These are phyloP conservation scores for Medicago ruthenica DNA, from an alignment of 306 rosid genomes.

Conservation along the genomic window DNA sequence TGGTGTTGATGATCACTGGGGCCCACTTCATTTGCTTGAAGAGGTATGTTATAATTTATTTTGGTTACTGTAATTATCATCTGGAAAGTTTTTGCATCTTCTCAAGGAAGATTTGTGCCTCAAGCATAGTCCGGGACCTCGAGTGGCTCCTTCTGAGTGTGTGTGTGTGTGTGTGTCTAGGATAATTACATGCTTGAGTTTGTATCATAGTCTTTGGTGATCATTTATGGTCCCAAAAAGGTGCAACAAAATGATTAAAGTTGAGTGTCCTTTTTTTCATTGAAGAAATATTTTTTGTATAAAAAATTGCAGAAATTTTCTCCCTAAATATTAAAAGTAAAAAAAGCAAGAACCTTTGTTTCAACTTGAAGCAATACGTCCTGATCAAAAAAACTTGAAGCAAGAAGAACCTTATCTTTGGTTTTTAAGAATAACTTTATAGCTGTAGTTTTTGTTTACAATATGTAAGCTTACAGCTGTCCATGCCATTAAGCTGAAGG, in stretches of 20 bases:
- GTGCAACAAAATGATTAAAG: conserved; percentile 7
- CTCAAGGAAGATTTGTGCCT: conserved; percentile 20
- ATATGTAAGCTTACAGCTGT: background rate
- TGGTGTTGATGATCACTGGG: conserved; percentile 91
- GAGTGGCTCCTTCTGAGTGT: conserved; percentile 12
- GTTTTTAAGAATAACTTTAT: background rate
- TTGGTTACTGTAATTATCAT: conserved; percentile 28
- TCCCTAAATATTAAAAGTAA: background rate
- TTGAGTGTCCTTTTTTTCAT: conserved; percentile 2
- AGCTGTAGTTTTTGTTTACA: background rate
- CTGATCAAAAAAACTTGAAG: too few relatives aligned
- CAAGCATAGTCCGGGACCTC: conserved; percentile 8
- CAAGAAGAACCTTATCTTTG: background rate
- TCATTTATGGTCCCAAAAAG: conserved; percentile 27
- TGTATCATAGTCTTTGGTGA: background rate
- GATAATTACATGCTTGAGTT: conserved; percentile 12
- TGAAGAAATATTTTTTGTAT: background rate
- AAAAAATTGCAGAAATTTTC: background rate
- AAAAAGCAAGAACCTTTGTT: background rate
- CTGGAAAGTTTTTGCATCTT: conserved; percentile 32
- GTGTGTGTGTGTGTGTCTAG: background rate
- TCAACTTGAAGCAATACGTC: too few relatives aligned
- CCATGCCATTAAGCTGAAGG: background rate
- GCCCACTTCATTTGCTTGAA: conserved; percentile 79
- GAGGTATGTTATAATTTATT: conserved; percentile 58